These are phyloP conservation scores for Striga hermonthica DNA, from an alignment of 305 asterid species.

Conservation along the genomic window DNA sequence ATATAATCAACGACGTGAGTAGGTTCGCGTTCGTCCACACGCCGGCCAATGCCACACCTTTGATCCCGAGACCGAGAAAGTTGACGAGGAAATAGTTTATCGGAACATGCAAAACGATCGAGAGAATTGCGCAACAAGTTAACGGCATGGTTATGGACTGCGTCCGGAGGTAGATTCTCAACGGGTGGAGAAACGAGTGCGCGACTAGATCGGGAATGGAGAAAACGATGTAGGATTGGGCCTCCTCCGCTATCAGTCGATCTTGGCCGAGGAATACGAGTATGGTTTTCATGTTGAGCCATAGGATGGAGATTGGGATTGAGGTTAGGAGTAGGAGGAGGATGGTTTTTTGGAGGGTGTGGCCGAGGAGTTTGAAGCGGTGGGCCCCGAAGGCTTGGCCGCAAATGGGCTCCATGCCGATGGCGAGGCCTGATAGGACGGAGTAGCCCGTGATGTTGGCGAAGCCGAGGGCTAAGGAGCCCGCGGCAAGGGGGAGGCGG, in stretches of 20 bases:
- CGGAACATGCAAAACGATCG: slow-evolving; percentile 43
- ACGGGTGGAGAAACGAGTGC: slow-evolving; percentile 47
- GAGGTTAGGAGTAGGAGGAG: slow-evolving; percentile 41
- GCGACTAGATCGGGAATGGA: slow-evolving; percentile 46
- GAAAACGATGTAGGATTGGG: slow-evolving; percentile 40
- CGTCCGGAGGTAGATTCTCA: slow-evolving; percentile 42
- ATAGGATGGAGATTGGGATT: slow-evolving; percentile 42
- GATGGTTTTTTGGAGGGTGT: slow-evolving; percentile 40
- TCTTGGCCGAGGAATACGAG: slow-evolving; percentile 46
- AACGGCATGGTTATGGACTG: slow-evolving; percentile 52
- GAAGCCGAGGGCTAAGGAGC: slow-evolving; percentile 51
- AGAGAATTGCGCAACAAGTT: slow-evolving; percentile 40
- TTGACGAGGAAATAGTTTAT: slow-evolving; percentile 45
- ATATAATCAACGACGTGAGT: slow-evolving; percentile 33
- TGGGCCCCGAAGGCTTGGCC: slow-evolving; percentile 55
- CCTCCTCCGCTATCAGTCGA: slow-evolving; percentile 36
- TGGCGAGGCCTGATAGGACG: slow-evolving; percentile 51
- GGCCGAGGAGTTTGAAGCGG: slow-evolving; percentile 41
- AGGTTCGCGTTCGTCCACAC: slow-evolving; percentile 55
- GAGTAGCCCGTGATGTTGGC: slow-evolving; percentile 64
- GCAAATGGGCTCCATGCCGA: slow-evolving; percentile 60
- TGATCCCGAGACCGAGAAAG: slow-evolving; percentile 39
- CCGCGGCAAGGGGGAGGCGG: slow-evolving; percentile 46
- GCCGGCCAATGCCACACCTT: slow-evolving; percentile 45
- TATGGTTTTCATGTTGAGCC: slow-evolving; percentile 44